Base-by-base conservation (phyloP, 192 early-diverging fungal genomes). In the Gryganskiella cystojenkinii region DNA sequence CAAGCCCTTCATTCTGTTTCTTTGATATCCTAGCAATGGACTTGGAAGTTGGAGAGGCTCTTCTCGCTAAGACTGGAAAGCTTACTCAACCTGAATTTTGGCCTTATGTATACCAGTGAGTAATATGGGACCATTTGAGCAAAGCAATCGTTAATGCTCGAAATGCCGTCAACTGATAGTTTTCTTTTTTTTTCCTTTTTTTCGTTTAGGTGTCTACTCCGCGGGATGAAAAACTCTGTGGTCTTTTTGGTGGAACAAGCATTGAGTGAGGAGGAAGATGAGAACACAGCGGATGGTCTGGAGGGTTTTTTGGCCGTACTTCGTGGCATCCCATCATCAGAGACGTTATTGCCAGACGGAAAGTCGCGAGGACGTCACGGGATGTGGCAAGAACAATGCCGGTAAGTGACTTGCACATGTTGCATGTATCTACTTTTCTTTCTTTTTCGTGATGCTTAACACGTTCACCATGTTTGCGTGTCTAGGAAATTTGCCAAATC, bases 51-150 rank as follows among this genome's bases (percentile, higher is more conserved):
- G 74, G 66, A 22, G 46, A 69, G 56, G 33, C 13, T 4, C 51
- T 78, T 25, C 59, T 69, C 9, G 40, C 10, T n/a, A 37, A 37
- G 3, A 1, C 34, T 4, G 56, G 61, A 7, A 67, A 50, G 34
- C 40, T 78, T 3, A 45, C 49, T 4, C 53, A 78, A n/a, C 61
- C 65, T 25, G 54, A 69, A 7, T 78, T 78, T 42, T 78, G 74
- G 74, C 60, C 74, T 2, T 78, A 69, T 52, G 62, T 78, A 27
- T 30, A 58, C 31, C 52, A 57, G 74, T 78, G 69, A 40, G 66
- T 4, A 33, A 33, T 35, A 2, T 13, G 15, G 30, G 15, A 3
- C 7, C 0, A 14, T 27, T 22, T 10, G 4, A 56, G 55, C 37
- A 13, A n/a, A n/a, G n/a, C n/a, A n/a, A n/a, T n/a, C n/a, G n/a